These are phyloP conservation scores for Barbatosphaeria neglecta DNA, from an alignment of 495 filamentous ascomycete species.

Conservation along the genomic window DNA sequence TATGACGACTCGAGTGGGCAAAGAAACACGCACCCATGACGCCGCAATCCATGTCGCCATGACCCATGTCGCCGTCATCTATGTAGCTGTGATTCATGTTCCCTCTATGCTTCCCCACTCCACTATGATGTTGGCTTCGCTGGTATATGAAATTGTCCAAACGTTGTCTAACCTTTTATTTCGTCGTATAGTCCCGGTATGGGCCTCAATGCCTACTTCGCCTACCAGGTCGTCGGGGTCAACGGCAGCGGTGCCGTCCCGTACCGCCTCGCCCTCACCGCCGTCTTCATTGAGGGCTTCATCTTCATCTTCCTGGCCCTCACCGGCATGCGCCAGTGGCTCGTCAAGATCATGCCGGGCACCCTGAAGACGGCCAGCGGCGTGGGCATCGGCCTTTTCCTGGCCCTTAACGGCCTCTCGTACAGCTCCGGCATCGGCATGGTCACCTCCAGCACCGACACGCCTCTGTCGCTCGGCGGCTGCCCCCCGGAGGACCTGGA, in stretches of 20 bases:
- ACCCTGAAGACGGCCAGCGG: slow-evolving; percentile 75
- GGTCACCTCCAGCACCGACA: slow-evolving; percentile 46
- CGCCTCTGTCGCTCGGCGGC: slow-evolving; percentile 59
- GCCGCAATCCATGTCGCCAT: too few species aligned
- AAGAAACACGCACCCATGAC: too few species aligned
- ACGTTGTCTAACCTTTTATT: too few species aligned
- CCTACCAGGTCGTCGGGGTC: slow-evolving; percentile 72
- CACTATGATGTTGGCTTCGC: too few species aligned
- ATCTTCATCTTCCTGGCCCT: slow-evolving; percentile 53
- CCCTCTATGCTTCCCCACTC: too few species aligned
- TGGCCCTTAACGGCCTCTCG: slow-evolving; percentile 66
- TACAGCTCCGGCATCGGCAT: slow-evolving; percentile 67
- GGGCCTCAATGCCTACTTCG: slow-evolving; percentile 73
- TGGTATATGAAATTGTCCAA: too few species aligned
- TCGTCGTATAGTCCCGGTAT: slow-evolving; percentile 73
- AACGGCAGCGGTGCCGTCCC: slow-evolving; percentile 57
- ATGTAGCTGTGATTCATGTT: too few species aligned
- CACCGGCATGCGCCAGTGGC: slow-evolving; percentile 73
- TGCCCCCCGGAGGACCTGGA: slow-evolving; percentile 38
- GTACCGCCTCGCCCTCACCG: slow-evolving; percentile 63
- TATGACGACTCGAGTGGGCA: too few species aligned
- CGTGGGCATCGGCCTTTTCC: slow-evolving; percentile 67
- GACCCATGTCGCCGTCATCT: too few species aligned
- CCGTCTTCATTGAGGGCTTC: slow-evolving; percentile 71
- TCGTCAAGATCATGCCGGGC: slow-evolving; percentile 64